Percentiles rank a stretch among this genome's conserved stretches.
phyloP scores from a whole-genome alignment of 441 rosid genomes.

The Populus hybrid region DNA sequence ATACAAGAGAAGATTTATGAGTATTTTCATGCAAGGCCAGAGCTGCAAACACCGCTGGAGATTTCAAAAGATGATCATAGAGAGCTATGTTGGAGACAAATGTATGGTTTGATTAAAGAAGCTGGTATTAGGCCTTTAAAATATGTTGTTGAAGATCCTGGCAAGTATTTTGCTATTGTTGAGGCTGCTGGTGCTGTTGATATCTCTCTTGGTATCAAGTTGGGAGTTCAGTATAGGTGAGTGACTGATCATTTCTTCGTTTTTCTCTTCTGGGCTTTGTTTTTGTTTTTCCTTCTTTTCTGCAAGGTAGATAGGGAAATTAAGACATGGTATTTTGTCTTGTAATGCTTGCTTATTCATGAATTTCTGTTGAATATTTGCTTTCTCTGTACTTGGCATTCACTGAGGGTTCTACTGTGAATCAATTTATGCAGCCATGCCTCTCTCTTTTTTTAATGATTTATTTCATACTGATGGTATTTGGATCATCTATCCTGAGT shows the following conservation, averaged over 20 bases:
- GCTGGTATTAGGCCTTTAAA: slow-evolving; percentile 71
- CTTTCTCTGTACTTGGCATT: neutral
- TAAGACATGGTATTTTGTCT: neutral
- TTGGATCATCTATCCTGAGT: neutral
- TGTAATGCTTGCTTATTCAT: neutral
- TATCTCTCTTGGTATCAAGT: slow-evolving; percentile 80
- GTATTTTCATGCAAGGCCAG: slow-evolving; percentile 63
- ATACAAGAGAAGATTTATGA: slow-evolving; percentile 58
- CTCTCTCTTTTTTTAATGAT: neutral
- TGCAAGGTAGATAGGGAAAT: neutral
- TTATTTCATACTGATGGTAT: neutral
- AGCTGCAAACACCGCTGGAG: slow-evolving; percentile 83
- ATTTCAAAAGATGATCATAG: slow-evolving; percentile 69
- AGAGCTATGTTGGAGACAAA: slow-evolving; percentile 83
- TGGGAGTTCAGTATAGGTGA: slow-evolving; percentile 92
- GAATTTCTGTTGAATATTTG: neutral
- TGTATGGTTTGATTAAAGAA: slow-evolving; percentile 62
- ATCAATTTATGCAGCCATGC: neutral
- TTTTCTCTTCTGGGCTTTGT: neutral
- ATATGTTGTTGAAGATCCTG: slow-evolving; percentile 69
- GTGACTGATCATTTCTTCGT: neutral
- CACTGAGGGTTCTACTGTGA: neutral
- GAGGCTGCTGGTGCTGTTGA: slow-evolving; percentile 88
- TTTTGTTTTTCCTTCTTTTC: neutral
- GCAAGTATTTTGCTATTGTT: slow-evolving; percentile 64